Conservation (phyloP, 345 rosid genomes). For the Iberis pinnata region DNA sequence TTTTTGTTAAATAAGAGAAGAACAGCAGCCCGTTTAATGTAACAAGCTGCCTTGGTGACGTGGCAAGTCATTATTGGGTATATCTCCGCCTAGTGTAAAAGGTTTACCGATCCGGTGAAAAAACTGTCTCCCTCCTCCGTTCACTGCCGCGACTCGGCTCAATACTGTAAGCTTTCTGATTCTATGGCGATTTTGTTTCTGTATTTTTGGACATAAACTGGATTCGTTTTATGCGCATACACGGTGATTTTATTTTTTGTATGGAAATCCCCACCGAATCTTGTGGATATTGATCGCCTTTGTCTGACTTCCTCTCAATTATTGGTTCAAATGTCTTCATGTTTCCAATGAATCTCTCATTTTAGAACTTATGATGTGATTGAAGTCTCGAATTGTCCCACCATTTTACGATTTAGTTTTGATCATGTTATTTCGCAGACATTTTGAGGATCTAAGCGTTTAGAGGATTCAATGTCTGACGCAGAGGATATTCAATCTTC, state of each 20-base stretch:
- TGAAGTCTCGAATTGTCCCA: background rate
- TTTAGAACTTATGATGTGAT: background rate
- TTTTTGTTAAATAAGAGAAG: background rate
- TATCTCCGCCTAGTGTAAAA: background rate
- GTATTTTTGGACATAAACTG: background rate
- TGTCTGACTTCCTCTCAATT: background rate
- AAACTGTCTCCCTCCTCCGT: background rate
- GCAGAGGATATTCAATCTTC: constrained; percentile 44
- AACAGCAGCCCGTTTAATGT: constrained; percentile 9
- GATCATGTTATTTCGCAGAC: background rate
- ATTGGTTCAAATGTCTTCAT: background rate
- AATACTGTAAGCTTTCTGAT: constrained; percentile 26
- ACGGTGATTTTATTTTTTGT: no score
- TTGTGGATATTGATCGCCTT: constrained; percentile 1
- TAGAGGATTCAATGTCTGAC: constrained; percentile 41
- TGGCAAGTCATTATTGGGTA: no score
- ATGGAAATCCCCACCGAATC: background rate
- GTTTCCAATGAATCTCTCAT: no score
- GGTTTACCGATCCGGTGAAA: background rate
- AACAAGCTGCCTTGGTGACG: background rate
- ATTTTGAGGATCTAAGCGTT: background rate
- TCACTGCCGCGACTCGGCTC: constrained; percentile 15
- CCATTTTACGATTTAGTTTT: background rate
- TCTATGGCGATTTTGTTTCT: constrained; percentile 2
- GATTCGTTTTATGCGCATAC: background rate